Conservation (phyloP, 1,284 basidiomycete genomes). For the Sporisorium reilianum region DNA sequence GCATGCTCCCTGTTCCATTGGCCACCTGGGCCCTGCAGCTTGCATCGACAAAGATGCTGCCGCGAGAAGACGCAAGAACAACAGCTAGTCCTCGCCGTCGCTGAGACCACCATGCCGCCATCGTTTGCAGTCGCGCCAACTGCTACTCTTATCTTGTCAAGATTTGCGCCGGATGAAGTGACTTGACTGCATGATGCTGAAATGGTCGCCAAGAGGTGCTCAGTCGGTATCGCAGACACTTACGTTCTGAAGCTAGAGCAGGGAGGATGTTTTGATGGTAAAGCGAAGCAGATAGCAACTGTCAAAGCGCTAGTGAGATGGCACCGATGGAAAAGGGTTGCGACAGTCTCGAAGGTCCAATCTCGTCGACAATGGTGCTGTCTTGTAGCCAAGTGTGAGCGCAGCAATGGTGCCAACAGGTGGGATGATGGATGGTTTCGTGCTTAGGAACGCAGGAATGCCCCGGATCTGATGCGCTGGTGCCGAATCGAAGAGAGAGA, state of each 20-base stretch:
- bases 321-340: neutral
- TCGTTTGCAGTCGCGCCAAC: neutral
- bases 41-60: neutral
- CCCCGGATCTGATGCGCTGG: constrained; percentile 2
- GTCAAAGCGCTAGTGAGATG: neutral
- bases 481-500: neutral
- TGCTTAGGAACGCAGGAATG: neutral
- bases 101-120: neutral
- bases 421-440: neutral
- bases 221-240: neutral
- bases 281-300: constrained; percentile 1
- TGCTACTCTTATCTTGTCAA: neutral
- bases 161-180: neutral
- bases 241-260: constrained; percentile 5
- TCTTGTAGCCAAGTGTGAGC: neutral
- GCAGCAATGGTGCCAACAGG: neutral
- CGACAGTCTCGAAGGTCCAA: neutral
- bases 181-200: neutral
- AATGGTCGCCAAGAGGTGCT: neutral
- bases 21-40: no score
- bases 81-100: neutral
- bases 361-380: neutral
- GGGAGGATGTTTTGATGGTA: neutral
- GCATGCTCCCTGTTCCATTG: neutral
- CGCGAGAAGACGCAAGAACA: neutral